Conservation (phyloP, 306 rosid species). For the Trifolium repens region DNA sequence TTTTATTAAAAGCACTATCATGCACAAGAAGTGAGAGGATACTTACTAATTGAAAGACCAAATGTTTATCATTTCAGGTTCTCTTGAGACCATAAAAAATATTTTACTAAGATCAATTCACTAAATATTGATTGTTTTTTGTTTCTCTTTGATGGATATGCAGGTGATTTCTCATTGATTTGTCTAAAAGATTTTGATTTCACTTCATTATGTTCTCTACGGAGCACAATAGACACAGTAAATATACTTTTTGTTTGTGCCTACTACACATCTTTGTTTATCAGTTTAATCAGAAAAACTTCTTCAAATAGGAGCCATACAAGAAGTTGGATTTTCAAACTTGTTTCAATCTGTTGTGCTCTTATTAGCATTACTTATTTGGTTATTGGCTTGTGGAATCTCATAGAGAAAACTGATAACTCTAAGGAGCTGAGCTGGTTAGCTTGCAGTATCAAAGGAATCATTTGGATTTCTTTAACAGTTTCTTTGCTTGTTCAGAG, state of each 20-base stretch:
- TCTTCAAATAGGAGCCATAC: background rate
- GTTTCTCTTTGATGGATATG: conserved; percentile 24
- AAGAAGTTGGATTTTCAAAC: background rate
- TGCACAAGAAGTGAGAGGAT: no score
- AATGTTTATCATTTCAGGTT: no score
- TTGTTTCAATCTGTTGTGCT: conserved; percentile 55
- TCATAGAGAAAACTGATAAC: conserved; percentile 31
- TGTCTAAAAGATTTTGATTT: conserved; percentile 51
- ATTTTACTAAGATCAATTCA: no score
- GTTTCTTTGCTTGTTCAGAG: background rate
- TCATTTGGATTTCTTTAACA: background rate
- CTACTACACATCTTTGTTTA: conserved; percentile 39
- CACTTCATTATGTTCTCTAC: conserved; percentile 52
- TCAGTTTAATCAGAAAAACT: conserved; percentile 37
- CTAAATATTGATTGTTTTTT: background rate
- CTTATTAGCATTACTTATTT: conserved; percentile 51
- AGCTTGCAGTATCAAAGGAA: conserved; percentile 11
- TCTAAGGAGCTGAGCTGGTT: conserved; percentile 17
- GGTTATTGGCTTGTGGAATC: conserved; percentile 46
- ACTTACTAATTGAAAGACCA: no score
- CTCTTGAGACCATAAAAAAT: no score
- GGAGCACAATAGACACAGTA: conserved; percentile 43
- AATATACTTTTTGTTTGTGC: conserved; percentile 50
- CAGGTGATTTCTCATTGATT: conserved; percentile 52
- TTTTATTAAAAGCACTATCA: no score